A percentile compares a stretch with the other conserved stretches of the same genome.
Conservation (phyloP, 2,329 filamentous ascomycete genomes). For the Coniochaeta sp. region DNA sequence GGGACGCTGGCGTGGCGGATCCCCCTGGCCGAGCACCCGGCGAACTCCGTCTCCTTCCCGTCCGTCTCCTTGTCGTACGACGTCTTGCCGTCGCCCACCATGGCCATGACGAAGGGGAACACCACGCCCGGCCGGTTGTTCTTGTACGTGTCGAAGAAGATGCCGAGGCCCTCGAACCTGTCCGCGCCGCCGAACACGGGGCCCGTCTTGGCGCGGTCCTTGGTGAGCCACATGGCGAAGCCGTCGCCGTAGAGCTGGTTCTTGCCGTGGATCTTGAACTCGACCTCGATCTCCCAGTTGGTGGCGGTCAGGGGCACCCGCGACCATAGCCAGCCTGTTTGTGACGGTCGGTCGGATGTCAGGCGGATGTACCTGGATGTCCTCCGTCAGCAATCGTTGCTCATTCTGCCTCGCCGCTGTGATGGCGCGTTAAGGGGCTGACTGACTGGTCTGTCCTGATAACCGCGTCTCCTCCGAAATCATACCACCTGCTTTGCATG, state of each 20-base stretch:
- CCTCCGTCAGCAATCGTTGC: constrained; percentile 14
- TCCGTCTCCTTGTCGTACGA: constrained; percentile 90
- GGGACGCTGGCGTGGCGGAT: constrained; percentile 73
- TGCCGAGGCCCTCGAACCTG: constrained; percentile 84
- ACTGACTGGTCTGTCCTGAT: constrained; percentile 63
- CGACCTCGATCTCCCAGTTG: constrained; percentile 97
- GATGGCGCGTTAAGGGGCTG: constrained; percentile 2
- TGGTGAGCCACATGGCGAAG: constrained; percentile 96
- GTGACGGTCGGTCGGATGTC: constrained; percentile 82
- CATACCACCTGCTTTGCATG: constrained; percentile 97
- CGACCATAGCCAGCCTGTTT: constrained; percentile 89
- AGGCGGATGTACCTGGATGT: constrained; percentile 75
- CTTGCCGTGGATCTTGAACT: constrained; percentile 87
- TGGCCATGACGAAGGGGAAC: constrained; percentile 98
- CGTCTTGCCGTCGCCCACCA: constrained; percentile 88
- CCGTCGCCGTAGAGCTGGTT: constrained; percentile 92
- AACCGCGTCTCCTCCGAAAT: constrained; percentile 94
- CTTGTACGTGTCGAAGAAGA: constrained; percentile 99
- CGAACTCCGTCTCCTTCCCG: constrained; percentile 86
- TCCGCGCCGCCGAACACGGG: constrained; percentile 84
- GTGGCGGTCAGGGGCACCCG: constrained; percentile 91
- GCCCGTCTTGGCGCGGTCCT: constrained; percentile 73
- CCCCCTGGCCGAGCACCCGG: constrained; percentile 89
- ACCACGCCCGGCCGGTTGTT: constrained; percentile 94
- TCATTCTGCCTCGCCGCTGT: background rate